phyloP scores from a whole-genome alignment of 1,284 basidiomycete genomes.

The Puccinia triticina region DNA sequence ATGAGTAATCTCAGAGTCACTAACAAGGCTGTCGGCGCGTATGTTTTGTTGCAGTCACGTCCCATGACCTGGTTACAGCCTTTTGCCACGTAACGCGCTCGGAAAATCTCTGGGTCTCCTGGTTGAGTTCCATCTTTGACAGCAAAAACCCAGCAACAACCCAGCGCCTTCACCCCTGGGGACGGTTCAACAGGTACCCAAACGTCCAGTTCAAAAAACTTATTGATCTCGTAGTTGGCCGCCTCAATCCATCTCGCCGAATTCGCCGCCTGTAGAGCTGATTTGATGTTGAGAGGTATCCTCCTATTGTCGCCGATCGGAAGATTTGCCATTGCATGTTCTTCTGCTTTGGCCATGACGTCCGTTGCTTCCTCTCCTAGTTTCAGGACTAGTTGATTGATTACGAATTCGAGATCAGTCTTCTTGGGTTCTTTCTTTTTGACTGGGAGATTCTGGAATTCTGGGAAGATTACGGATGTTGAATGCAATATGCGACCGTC shows the following conservation, averaged over 20 bases:
- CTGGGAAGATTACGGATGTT: too few relatives aligned
- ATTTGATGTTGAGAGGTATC: background rate
- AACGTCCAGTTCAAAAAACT: background rate
- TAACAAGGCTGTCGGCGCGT: background rate
- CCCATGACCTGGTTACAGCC: background rate
- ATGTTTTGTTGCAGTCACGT: conserved; percentile 19
- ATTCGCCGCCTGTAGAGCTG: background rate
- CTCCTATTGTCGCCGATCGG: background rate
- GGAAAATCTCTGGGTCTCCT: background rate
- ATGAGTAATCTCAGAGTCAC: background rate
- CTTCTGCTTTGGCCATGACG: too few relatives aligned
- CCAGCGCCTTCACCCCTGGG: background rate
- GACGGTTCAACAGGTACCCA: background rate
- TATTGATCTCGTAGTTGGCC: background rate
- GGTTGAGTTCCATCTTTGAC: background rate
- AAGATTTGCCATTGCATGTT: background rate
- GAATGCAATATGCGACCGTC: too few relatives aligned
- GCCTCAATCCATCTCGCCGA: background rate
- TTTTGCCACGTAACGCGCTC: conserved; percentile 9
- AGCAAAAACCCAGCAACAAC: conserved; percentile 8
- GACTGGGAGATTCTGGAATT: too few relatives aligned
- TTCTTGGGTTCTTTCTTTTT: too few relatives aligned
- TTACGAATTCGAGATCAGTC: too few relatives aligned
- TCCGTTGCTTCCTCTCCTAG: too few relatives aligned
- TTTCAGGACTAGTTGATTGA: too few relatives aligned